Conservation (phyloP, 768 basidiomycete genomes). For the Gyrodon lividus region DNA sequence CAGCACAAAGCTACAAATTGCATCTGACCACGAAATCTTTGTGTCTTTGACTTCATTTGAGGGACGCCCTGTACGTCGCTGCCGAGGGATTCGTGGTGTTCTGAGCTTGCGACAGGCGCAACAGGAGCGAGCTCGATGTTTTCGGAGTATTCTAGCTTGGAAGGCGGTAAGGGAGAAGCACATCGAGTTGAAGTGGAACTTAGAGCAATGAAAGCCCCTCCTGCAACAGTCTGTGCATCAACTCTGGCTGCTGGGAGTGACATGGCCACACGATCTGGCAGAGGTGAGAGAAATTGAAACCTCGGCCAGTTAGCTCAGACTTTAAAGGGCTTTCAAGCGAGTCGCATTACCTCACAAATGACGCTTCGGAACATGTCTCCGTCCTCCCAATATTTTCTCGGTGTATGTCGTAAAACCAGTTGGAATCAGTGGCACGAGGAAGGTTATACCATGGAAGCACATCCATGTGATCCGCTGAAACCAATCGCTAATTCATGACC, state of each 20-base stretch:
- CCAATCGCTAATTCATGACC: too few species aligned
- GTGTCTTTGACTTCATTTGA: slow-evolving; percentile 4
- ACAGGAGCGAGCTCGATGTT: slow-evolving; percentile 1
- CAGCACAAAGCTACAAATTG: slow-evolving; percentile 59
- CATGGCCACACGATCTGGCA: slow-evolving; percentile 1
- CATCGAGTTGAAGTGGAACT: slow-evolving; percentile 1
- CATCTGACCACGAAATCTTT: slow-evolving; percentile 27
- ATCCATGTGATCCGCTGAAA: too few species aligned
- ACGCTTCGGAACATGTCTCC: background rate
- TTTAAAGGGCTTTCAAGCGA: background rate
- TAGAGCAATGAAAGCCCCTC: slow-evolving; percentile 3
- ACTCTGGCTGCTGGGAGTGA: background rate
- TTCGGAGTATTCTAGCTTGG: slow-evolving; percentile 3
- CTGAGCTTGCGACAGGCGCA: background rate
- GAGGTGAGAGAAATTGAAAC: background rate
- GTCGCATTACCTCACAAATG: too few species aligned
- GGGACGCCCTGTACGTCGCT: background rate
- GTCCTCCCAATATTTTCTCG: too few species aligned
- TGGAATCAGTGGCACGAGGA: too few species aligned
- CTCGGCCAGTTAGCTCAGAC: background rate
- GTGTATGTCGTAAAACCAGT: too few species aligned
- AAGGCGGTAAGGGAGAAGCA: slow-evolving; percentile 1
- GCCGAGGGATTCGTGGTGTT: background rate
- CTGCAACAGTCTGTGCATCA: background rate
- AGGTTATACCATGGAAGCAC: too few species aligned